Percentiles rank a stretch among this genome's conserved stretches.
phyloP scores from a whole-genome alignment of 805 yeast genomes.

The Teunomyces panamensis region DNA sequence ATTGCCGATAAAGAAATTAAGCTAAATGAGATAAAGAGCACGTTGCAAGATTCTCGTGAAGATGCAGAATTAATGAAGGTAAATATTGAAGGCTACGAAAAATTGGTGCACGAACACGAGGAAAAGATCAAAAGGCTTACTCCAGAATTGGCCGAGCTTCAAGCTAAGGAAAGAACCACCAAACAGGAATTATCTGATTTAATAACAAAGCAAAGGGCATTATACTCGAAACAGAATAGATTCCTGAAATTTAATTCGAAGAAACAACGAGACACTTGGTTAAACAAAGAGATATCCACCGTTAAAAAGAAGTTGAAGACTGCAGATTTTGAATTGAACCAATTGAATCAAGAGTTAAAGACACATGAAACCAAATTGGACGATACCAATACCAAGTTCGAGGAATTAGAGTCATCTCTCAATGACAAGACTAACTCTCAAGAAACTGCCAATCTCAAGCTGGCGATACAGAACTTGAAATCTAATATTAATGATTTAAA shows the following conservation, averaged over 20 bases:
- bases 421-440: constrained; percentile 5
- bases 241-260: constrained; percentile 54
- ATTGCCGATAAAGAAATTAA: constrained; percentile 50
- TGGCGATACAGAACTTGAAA: constrained; percentile 41
- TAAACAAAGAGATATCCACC: constrained; percentile 47
- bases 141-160: constrained; percentile 43
- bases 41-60: constrained; percentile 28
- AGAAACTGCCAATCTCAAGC: constrained; percentile 18
- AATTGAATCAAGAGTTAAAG: constrained; percentile 18
- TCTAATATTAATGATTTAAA: constrained; percentile 41
- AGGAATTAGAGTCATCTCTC: constrained; percentile 24
- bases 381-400: constrained; percentile 10
- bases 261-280: constrained; percentile 66
- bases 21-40: constrained; percentile 40
- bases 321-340: constrained; percentile 21
- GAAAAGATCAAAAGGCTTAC: constrained; percentile 28
- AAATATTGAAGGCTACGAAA: constrained; percentile 18
- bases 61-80: constrained; percentile 22
- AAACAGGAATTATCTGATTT: constrained; percentile 40
- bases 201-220: constrained; percentile 51
- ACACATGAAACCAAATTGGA: constrained; percentile 10
- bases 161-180: constrained; percentile 36
- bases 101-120: constrained; percentile 36
- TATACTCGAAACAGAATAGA: constrained; percentile 72
- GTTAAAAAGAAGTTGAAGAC: constrained; percentile 27